phyloP scores from a whole-genome alignment of 768 basidiomycete species.

The Polyporus arcularius region DNA sequence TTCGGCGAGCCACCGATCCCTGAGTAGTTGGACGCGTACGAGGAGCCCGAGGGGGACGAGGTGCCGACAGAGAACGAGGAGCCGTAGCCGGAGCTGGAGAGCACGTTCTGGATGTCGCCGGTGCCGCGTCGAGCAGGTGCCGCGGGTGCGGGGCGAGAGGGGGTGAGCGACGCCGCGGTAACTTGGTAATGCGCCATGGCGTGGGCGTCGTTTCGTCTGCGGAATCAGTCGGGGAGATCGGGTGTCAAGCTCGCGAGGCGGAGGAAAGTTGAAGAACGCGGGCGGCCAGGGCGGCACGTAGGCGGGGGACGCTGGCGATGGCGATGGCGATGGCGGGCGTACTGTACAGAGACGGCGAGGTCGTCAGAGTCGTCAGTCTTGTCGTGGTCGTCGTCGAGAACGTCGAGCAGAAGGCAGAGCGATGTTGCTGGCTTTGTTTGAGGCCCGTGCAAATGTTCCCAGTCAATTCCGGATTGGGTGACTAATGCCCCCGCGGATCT shows the following conservation, averaged over 20 bases:
- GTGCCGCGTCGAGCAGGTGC: constrained; percentile 55
- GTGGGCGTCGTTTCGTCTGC: background rate
- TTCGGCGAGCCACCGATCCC: constrained; percentile 83
- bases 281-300: background rate
- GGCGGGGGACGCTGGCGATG: background rate
- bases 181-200: constrained; percentile 53
- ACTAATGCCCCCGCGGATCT: constrained; percentile 17
- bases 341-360: background rate
- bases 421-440: constrained; percentile 16
- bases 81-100: constrained; percentile 59
- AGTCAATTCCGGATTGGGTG: constrained; percentile 2
- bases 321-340: background rate
- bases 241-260: background rate
- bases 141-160: constrained; percentile 76
- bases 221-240: background rate
- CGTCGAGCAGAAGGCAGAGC: constrained; percentile 2
- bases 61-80: constrained; percentile 53
- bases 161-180: constrained; percentile 63
- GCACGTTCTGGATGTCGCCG: constrained; percentile 41
- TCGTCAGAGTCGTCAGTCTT: background rate
- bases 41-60: constrained; percentile 53
- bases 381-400: constrained; percentile 10
- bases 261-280: background rate
- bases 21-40: constrained; percentile 67
- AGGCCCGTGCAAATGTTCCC: constrained; percentile 12